These are phyloP conservation scores for Barnettozyma sucrosica DNA, from an alignment of 805 yeast species.

Conservation along the genomic window DNA sequence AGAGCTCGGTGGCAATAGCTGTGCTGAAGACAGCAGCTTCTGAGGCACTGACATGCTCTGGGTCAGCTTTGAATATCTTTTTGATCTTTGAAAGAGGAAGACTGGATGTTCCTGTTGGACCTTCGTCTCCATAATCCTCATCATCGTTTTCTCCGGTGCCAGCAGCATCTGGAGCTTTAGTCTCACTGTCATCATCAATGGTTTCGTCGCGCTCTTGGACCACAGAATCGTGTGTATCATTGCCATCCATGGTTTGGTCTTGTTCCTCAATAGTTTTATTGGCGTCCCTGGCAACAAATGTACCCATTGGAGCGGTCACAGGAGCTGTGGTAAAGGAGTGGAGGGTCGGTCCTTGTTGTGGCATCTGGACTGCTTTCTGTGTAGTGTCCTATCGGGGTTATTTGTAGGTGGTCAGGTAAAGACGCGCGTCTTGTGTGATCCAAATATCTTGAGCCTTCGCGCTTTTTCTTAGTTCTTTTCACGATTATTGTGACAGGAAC, in stretches of 20 bases:
- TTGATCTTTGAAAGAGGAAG: conserved; percentile 68
- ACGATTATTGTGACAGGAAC: not conserved
- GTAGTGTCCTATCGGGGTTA: no score
- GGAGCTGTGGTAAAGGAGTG: conserved; percentile 17
- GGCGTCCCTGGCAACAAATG: conserved; percentile 4
- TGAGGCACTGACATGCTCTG: conserved; percentile 62
- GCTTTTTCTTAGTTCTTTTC: not conserved
- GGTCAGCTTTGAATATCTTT: conserved; percentile 68
- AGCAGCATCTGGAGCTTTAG: not conserved
- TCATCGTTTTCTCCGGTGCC: conserved; percentile 2
- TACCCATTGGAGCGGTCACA: conserved; percentile 1
- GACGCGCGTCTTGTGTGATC: no score
- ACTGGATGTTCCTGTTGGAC: conserved; percentile 28
- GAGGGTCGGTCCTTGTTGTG: conserved; percentile 17
- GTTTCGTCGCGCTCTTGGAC: conserved; percentile 10
- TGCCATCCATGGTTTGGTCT: conserved; percentile 11
- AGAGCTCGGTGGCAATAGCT: conserved; percentile 74
- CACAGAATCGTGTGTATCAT: conserved; percentile 7
- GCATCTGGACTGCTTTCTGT: not conserved
- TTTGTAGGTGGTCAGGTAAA: not conserved
- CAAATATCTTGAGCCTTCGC: not conserved
- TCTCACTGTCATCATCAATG: conserved; percentile 5
- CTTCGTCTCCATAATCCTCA: conserved; percentile 16
- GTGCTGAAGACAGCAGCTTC: conserved; percentile 68
- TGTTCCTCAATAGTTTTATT: conserved; percentile 16